Conservation (phyloP, 768 basidiomycete genomes). For the Tulasnella sp. region DNA sequence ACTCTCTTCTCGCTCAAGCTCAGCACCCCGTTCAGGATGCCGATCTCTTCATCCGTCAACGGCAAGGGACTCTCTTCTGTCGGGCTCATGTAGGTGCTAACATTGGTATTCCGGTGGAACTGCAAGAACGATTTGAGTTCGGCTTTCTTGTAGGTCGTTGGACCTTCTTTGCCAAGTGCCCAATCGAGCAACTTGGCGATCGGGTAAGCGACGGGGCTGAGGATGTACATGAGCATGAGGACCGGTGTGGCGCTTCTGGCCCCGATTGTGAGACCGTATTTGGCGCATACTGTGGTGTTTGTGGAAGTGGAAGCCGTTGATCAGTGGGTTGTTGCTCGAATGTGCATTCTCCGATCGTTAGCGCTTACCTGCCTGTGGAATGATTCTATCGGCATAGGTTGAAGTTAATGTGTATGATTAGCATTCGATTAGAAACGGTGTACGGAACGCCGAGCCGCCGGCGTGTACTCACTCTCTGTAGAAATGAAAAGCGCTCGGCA, state of each 20-base stretch:
- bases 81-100: slow-evolving; percentile 15
- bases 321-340: not conserved
- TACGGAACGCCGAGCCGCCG: not conserved
- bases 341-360: not conserved
- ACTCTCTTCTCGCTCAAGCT: slow-evolving; percentile 40
- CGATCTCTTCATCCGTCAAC: slow-evolving; percentile 30
- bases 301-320: not conserved
- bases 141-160: slow-evolving; percentile 30
- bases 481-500: slow-evolving; percentile 32
- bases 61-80: slow-evolving; percentile 22
- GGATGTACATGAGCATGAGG: slow-evolving; percentile 63
- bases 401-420: slow-evolving; percentile 29
- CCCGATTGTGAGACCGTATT: slow-evolving; percentile 77
- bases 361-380: slow-evolving; percentile 64
- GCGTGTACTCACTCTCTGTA: slow-evolving; percentile 39
- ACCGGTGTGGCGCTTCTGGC: slow-evolving; percentile 75
- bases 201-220: slow-evolving; percentile 70
- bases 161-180: slow-evolving; percentile 69
- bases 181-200: slow-evolving; percentile 70
- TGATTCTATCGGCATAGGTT: slow-evolving; percentile 49
- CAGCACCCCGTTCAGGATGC: slow-evolving; percentile 29
- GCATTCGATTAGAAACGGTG: not conserved
- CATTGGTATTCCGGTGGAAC: slow-evolving; percentile 26
- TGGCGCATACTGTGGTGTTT: slow-evolving; percentile 35
- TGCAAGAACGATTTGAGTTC: slow-evolving; percentile 30